Percentiles rank a stretch among this genome's conserved stretches.
These are phyloP conservation scores for Gyrodon lividus DNA, from an alignment of 768 basidiomycete species.

Conservation along the genomic window DNA sequence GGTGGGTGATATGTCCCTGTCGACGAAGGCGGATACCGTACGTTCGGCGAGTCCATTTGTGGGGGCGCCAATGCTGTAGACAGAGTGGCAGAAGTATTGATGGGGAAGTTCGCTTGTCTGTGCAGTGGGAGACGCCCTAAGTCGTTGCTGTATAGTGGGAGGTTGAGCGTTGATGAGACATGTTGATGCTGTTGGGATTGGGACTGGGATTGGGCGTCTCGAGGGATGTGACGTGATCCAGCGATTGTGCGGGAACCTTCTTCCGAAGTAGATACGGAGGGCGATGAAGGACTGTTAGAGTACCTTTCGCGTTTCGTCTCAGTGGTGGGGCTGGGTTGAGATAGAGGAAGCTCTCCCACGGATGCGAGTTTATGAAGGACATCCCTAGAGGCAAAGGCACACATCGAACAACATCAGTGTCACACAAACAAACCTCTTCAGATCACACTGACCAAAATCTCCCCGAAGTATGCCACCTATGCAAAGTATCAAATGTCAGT, in stretches of 20 bases:
- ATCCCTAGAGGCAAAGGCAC: conserved; percentile 45
- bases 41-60: conserved; percentile 2
- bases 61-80: not conserved
- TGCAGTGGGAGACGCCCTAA: conserved; percentile 54
- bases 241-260: conserved; percentile 31
- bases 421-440: not conserved
- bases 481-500: not conserved
- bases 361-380: conserved; percentile 70
- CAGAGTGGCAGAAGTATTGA: not conserved
- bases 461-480: conserved; percentile 49
- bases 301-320: conserved; percentile 65
- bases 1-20: not conserved
- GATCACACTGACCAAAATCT: conserved; percentile 42
- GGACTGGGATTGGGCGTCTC: conserved; percentile 16
- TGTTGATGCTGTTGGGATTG: conserved; percentile 10
- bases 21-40: conserved; percentile 23
- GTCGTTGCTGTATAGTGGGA: conserved; percentile 59
- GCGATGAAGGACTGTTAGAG: conserved; percentile 44
- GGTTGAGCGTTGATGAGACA: conserved; percentile 26
- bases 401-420: not conserved
- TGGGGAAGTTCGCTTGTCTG: conserved; percentile 23
- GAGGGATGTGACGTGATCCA: conserved; percentile 35
- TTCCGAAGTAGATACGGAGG: conserved; percentile 3
- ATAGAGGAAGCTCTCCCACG: conserved; percentile 69
- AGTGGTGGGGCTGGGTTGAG: conserved; percentile 49